phyloP scores from a whole-genome alignment of 2,329 filamentous ascomycete genomes.

The Cladorrhinum sp. region DNA sequence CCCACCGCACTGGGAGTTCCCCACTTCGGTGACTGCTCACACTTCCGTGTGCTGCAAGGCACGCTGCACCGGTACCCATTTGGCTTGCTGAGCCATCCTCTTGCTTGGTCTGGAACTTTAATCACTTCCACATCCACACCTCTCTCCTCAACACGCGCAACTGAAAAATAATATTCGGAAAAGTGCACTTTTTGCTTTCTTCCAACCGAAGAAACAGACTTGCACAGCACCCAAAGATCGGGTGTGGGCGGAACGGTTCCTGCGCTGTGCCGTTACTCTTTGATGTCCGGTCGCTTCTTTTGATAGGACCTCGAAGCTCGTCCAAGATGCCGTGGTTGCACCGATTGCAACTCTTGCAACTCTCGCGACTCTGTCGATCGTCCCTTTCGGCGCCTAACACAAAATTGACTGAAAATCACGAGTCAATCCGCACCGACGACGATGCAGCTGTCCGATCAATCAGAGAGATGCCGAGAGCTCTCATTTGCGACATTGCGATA shows the following conservation, averaged over 20 bases:
- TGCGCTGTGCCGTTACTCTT: not conserved
- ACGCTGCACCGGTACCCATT: not conserved
- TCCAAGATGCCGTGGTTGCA: conserved; percentile 6
- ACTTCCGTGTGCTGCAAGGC: not conserved
- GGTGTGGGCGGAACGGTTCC: conserved; percentile 8
- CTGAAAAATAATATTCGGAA: too few species aligned
- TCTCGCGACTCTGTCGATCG: not conserved
- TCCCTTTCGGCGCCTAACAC: not conserved
- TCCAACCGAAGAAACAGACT: not conserved
- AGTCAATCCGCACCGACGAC: not conserved
- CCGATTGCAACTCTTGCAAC: not conserved
- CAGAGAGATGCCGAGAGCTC: not conserved
- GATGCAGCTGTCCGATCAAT: not conserved
- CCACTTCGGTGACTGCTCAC: not conserved
- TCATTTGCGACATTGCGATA: conserved; percentile 5
- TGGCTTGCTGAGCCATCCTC: not conserved
- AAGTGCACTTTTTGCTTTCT: not conserved
- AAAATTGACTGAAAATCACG: not conserved
- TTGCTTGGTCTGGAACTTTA: not conserved
- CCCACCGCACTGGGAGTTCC: not conserved
- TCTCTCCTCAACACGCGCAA: not conserved
- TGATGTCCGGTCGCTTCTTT: not conserved
- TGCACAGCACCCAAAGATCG: not conserved
- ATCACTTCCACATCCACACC: not conserved
- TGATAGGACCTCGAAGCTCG: conserved; percentile 9